Percentiles rank a stretch among this genome's conserved stretches.
phyloP scores from a whole-genome alignment of 208 protist genomes.

The Trichomonas tenax region DNA sequence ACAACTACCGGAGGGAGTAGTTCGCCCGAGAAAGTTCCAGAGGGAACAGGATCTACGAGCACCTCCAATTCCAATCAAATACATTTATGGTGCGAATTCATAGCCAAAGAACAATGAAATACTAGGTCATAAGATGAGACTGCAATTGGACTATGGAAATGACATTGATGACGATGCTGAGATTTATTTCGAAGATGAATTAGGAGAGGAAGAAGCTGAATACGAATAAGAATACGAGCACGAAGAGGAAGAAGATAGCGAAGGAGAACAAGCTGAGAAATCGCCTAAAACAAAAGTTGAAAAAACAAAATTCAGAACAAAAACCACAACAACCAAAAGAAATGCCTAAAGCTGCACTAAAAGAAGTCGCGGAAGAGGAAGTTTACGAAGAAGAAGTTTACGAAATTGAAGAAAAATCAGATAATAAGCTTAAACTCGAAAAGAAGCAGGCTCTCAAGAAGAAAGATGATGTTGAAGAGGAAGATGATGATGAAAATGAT shows the following conservation, averaged over 20 bases:
- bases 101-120: not conserved
- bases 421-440: not conserved
- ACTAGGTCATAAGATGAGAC: not conserved
- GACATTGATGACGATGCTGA: not conserved
- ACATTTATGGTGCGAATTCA: not conserved
- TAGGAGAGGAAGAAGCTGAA: not conserved
- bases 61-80: not conserved
- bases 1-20: not conserved
- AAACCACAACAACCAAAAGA: not conserved
- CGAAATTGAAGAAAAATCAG: not conserved
- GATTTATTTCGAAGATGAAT: not conserved
- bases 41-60: not conserved
- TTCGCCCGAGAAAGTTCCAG: not conserved
- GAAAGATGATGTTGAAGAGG: not conserved
- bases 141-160: not conserved
- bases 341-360: too few relatives aligned
- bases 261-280: not conserved
- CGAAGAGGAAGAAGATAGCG: not conserved
- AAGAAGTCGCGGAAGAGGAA: not conserved
- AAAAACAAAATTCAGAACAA: not conserved
- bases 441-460: not conserved
- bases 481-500: not conserved
- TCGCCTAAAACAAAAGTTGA: not conserved
- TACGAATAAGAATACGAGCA: not conserved
- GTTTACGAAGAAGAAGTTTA: not conserved